Conservation (phyloP, 805 yeast genomes). For the Wickerhamiella shivajii region DNA sequence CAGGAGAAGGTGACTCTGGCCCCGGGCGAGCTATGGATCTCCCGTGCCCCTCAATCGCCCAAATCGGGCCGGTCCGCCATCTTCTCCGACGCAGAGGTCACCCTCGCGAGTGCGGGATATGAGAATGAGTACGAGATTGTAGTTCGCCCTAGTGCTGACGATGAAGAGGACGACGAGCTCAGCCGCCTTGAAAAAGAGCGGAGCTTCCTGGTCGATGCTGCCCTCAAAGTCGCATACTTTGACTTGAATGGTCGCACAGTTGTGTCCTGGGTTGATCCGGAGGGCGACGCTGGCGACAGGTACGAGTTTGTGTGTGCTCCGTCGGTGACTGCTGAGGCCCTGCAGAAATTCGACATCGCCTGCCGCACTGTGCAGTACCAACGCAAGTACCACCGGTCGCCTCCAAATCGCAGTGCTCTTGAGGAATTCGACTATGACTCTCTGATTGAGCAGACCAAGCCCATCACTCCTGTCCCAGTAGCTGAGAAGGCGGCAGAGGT, state of each 20-base stretch:
- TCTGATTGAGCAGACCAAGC: conserved; percentile 10
- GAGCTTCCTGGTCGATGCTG: conserved; percentile 50
- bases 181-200: conserved; percentile 34
- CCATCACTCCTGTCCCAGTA: conserved; percentile 7
- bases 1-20: conserved; percentile 57
- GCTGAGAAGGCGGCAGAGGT: conserved; percentile 14
- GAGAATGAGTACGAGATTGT: conserved; percentile 57
- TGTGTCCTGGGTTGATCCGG: conserved; percentile 66
- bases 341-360: conserved; percentile 46
- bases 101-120: conserved; percentile 51
- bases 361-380: conserved; percentile 63
- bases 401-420: conserved; percentile 34
- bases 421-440: conserved; percentile 39
- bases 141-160: conserved; percentile 48
- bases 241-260: conserved; percentile 42
- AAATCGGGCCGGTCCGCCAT: conserved; percentile 63
- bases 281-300: conserved; percentile 75
- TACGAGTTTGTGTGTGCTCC: conserved; percentile 67
- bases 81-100: conserved; percentile 64
- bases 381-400: conserved; percentile 42
- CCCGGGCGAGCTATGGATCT: conserved; percentile 61
- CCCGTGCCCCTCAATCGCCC: conserved; percentile 66
- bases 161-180: conserved; percentile 29
- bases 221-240: conserved; percentile 40
- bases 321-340: conserved; percentile 31